Percentiles rank a stretch among this genome's conserved stretches.
phyloP scores from a whole-genome alignment of 768 basidiomycete genomes.

The Boletus edulis region DNA sequence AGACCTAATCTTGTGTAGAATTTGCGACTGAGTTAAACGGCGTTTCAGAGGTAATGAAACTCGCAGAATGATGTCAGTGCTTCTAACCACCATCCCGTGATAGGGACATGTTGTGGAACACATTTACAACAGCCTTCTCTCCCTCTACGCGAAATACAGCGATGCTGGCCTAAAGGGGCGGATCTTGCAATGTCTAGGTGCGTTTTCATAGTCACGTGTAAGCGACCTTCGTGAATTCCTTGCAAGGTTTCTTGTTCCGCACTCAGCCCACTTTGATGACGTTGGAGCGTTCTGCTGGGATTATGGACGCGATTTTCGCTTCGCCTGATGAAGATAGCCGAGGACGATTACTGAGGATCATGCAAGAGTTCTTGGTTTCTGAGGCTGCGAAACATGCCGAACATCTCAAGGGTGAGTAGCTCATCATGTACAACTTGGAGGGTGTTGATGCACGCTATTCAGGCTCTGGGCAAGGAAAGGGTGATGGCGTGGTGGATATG shows the following conservation, averaged over 20 bases:
- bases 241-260: conserved; percentile 83
- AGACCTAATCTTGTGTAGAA: conserved; percentile 34
- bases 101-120: conserved; percentile 79
- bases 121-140: conserved; percentile 70
- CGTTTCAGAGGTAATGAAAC: conserved; percentile 49
- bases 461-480: conserved; percentile 24
- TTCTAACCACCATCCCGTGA: not conserved
- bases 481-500: conserved; percentile 68
- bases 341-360: conserved; percentile 75
- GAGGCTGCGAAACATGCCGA: conserved; percentile 77
- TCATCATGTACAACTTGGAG: not conserved
- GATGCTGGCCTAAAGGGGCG: conserved; percentile 63
- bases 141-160: conserved; percentile 65
- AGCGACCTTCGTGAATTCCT: not conserved
- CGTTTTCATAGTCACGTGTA: conserved; percentile 13
- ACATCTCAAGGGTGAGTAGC: conserved; percentile 59
- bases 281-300: conserved; percentile 65
- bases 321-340: conserved; percentile 70
- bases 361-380: conserved; percentile 88
- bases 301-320: conserved; percentile 89
- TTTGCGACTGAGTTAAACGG: conserved; percentile 55
- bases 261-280: conserved; percentile 92
- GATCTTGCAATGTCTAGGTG: conserved; percentile 84
- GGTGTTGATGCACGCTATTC: not conserved
- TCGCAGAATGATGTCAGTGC: not conserved